Evolutionary conservation across 306 rosid species (phyloP), one percentile per base, ranked within the genome.

Genomic region (Pyrus betulifolia): DNA sequence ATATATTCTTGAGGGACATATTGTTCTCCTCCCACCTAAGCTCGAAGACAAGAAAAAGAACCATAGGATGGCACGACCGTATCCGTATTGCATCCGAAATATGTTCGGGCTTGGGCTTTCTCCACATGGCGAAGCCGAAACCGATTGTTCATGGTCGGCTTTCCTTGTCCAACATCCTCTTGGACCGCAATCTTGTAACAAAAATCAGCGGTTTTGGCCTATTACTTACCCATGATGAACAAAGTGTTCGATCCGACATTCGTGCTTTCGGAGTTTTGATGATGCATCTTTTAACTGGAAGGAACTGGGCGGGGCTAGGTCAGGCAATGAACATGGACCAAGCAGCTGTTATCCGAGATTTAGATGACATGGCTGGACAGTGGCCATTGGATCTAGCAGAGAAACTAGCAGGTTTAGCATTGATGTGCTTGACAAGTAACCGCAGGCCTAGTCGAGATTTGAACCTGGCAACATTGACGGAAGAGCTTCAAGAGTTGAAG

Each of bases 321-420:
- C 89, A 80, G 86, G 84, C 85, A 5, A 45, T 85, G 83, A 80
- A 64, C 3, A 83, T 78, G 86, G 90, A 80, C 42, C 78, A 27
- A 40, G 84, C 83, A 1, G 83, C 80, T 21, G 60, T 91, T 78
- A 79, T 76, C 12, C 64, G 72, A 55, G 82, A 79, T 77, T 65
- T 90, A 67, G 98, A 94, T 69, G 87, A 86, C 28, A 75, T 46
- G 85, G 96, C 91, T 0, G 96, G 97, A 45, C 76, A 74, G 22
- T 94, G 98, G 98, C 96, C 97, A 1, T 73, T 84, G 82, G 88
- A 83, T 72, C 74, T 94, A 45, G 95, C 90, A 2, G 85, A 78
- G 74, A 86, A 82, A 18, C 79, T 94, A 15, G 85, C 80, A 0
- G 81, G 72, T 51, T 78, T 91, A 2, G 95, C 90, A 0, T 45